Evolutionary conservation across 106 monocot species (phyloP), one percentile per base, ranked within the genome.

Genomic region (Dendrobium chrysotoxum): DNA sequence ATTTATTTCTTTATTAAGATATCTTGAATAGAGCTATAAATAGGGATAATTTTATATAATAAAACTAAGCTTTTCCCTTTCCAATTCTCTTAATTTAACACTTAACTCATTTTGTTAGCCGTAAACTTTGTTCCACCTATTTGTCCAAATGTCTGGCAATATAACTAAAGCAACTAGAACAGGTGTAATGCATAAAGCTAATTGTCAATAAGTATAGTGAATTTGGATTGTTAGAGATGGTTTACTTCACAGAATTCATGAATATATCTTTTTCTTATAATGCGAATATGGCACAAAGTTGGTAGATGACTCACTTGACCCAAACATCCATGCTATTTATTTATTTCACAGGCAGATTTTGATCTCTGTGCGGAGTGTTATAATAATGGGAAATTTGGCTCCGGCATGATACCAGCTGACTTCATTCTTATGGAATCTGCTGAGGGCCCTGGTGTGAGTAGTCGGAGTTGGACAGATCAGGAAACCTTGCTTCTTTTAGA

Each of bases 401-500:
- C 88, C 26, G 89, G 91, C 80, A 98, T 94, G 94, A 79, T 88
- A 53, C 80, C 89, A n/a, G 83, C 89, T 64, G 97, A 98, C 81
- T 98, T 98, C 85, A 98, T 98, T 82, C 89, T 98, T 41, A 98
- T 98, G 97, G 97, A 94, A 75, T 83, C 97, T 75, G 92, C 88
- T 68, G 97, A 98, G 53, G 88, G 73, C 80, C 88, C 90, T 83
- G 92, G 97, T 83, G 85, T 74, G 16, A 89, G 89, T 84, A 82
- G 90, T 58, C 90, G 94, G 73, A 98, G 85, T 76, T 98, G 97
- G 97, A 94, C 94, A 75, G 97, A 98, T 82, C 93, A 98, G 74
- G 97, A 98, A 85, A 98, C 97, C 30, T 70, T 98, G 58, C 88
- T 98, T 72, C 97, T 98, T 84, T 84, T 98, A 21, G 97, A 98